These are phyloP conservation scores for Tieghemiomyces parasiticus DNA, from an alignment of 192 early-diverging fungal genomes.

Conservation along the genomic window DNA sequence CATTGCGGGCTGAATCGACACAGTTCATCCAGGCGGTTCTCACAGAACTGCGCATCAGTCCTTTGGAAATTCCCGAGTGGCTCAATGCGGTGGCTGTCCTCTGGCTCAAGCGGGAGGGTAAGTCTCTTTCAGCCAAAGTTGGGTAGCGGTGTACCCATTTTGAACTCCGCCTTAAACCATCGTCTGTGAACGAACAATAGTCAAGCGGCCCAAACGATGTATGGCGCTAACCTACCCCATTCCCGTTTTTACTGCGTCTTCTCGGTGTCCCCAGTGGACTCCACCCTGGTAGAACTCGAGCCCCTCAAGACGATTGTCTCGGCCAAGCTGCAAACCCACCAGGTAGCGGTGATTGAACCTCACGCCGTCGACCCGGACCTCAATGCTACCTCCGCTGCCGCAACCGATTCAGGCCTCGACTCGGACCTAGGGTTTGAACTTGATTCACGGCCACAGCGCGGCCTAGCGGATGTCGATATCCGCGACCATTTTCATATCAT, in stretches of 20 bases:
- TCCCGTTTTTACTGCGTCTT: neutral
- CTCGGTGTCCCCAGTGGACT: conserved; percentile 12
- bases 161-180: neutral
- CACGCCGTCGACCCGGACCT: neutral
- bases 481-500: conserved; percentile 44
- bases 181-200: neutral
- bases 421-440: conserved; percentile 12
- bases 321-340: conserved; percentile 17
- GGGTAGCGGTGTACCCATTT: neutral
- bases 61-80: conserved; percentile 34
- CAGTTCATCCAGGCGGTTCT: conserved; percentile 43
- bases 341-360: neutral
- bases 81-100: conserved; percentile 53
- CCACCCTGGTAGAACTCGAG: conserved; percentile 24
- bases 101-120: conserved; percentile 61
- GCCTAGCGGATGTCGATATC: conserved; percentile 26
- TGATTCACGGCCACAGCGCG: conserved; percentile 12
- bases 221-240: neutral
- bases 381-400: too few relatives aligned
- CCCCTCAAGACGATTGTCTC: conserved; percentile 21
- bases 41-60: conserved; percentile 24
- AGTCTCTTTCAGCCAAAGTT: neutral
- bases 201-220: neutral
- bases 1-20: conserved; percentile 56
- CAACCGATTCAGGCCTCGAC: neutral